Conservation (phyloP, 208 protist species). For the Strigomonas oncopelti region DNA sequence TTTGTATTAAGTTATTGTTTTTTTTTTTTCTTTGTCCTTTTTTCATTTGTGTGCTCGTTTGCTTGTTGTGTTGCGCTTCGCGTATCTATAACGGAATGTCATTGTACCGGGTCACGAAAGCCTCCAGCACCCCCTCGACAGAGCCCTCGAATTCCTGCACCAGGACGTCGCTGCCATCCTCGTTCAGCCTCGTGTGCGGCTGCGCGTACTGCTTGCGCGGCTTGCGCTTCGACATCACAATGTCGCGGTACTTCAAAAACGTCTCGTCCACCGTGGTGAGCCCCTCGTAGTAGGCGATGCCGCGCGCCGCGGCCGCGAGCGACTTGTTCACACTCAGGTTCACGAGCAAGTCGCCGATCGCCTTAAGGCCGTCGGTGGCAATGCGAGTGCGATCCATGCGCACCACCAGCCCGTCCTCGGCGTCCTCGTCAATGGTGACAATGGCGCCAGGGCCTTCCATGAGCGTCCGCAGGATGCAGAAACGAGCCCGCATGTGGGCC, state of each 20-base stretch:
- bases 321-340: constrained; percentile 80
- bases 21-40: constrained; percentile 1
- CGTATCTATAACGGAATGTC: constrained; percentile 49
- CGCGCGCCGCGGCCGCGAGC: constrained; percentile 59
- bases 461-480: constrained; percentile 81
- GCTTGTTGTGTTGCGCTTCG: neutral
- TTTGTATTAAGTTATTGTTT: neutral
- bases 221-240: constrained; percentile 71
- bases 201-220: constrained; percentile 89
- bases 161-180: constrained; percentile 36
- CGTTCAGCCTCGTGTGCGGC: constrained; percentile 46
- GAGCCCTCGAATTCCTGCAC: constrained; percentile 53
- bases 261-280: constrained; percentile 60
- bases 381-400: constrained; percentile 75
- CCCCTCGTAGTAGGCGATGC: constrained; percentile 46
- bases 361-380: constrained; percentile 58
- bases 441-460: constrained; percentile 48
- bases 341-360: constrained; percentile 70
- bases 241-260: constrained; percentile 68
- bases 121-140: constrained; percentile 46
- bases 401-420: constrained; percentile 58
- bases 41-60: neutral
- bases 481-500: constrained; percentile 91
- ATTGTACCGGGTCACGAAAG: constrained; percentile 52
- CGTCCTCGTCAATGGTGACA: constrained; percentile 49